Evolutionary conservation across 2,329 filamentous ascomycete species (phyloP), one percentile per base, ranked within the genome.

Genomic region (Neoscytalidium dimidiatum): DNA sequence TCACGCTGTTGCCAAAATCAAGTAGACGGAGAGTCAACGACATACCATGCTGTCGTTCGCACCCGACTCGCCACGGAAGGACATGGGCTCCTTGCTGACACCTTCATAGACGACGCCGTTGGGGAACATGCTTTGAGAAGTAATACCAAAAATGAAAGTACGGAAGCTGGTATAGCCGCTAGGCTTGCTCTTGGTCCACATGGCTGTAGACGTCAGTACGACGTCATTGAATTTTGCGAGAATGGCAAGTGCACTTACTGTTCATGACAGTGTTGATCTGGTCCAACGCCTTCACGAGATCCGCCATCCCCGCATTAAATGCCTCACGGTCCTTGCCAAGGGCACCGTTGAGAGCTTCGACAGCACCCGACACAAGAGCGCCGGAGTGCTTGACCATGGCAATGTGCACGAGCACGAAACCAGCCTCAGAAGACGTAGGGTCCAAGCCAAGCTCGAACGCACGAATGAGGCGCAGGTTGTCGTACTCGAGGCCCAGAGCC

Each of bases 131-230:
- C 88, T 90, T 79, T 97, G 94, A 53, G 87, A 90, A 1, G 92
- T 96, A 78, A 97, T 97, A 71, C 94, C 94, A 74, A 97, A 97
- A 81, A 97, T 97, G 82, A 97, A 97, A 11, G 94, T 96, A 44
- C 94, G 90, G 86, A 97, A 97, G 70, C 87, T 90, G 66, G 91
- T 92, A 80, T 97, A 97, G 69, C 92, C 87, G 19, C 85, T 84
- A 2, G 94, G 94, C 71, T 91, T 91, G 64, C 91, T 95, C 77
- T 93, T 92, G 66, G 85, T 85, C 94, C 94, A 97, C 94, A 98
- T 98, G 49, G 83, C 86, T 88, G 60, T 9, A 19, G 4, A 13
- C 7, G 17, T 60, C 13, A 60, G 56, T 33, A 21, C 8, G 19
- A 5, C 1, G 3, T 29, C 8, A 3, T 28, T 6, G 9, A 7